Evolutionary conservation across 1,284 basidiomycete genomes (phyloP).

Genomic region (Heterobasidion occidentale): DNA sequence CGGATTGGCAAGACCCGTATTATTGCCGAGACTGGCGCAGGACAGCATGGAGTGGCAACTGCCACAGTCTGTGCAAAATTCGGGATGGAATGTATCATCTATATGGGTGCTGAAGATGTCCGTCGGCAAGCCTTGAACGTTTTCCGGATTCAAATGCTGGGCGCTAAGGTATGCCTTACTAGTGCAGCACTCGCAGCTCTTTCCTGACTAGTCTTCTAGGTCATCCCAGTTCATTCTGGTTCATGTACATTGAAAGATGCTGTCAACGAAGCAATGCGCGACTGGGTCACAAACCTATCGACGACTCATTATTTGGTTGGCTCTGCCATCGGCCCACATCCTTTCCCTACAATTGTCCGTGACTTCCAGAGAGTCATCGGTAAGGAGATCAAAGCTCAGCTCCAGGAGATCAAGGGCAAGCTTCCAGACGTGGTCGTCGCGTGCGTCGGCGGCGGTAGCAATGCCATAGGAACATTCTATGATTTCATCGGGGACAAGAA

Average conservation of each 20-base stretch:
- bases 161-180: conserved; percentile 60
- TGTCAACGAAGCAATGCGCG: conserved; percentile 93
- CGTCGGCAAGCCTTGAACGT: conserved; percentile 94
- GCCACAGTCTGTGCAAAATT: conserved; percentile 98
- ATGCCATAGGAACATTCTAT: conserved; percentile 96
- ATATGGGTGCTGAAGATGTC: conserved; percentile 99
- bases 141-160: conserved; percentile 97
- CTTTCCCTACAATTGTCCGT: conserved; percentile 97
- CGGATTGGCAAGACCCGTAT: conserved; percentile 94
- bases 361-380: conserved; percentile 98
- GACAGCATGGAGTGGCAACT: conserved; percentile 98
- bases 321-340: conserved; percentile 96
- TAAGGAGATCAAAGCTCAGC: conserved; percentile 88
- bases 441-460: conserved; percentile 96
- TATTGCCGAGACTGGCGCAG: conserved; percentile 98
- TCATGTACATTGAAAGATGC: conserved; percentile 97
- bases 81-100: conserved; percentile 91
- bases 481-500: conserved; percentile 85
- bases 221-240: conserved; percentile 91
- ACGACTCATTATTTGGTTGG: conserved; percentile 96
- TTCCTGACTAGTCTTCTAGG: conserved; percentile 33
- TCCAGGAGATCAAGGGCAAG: conserved; percentile 69
- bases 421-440: conserved; percentile 94
- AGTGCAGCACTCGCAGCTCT: neutral
- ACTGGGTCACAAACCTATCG: conserved; percentile 96